Base-by-base conservation (phyloP, 169 alveolate species). In the Plasmodium ovale region DNA sequence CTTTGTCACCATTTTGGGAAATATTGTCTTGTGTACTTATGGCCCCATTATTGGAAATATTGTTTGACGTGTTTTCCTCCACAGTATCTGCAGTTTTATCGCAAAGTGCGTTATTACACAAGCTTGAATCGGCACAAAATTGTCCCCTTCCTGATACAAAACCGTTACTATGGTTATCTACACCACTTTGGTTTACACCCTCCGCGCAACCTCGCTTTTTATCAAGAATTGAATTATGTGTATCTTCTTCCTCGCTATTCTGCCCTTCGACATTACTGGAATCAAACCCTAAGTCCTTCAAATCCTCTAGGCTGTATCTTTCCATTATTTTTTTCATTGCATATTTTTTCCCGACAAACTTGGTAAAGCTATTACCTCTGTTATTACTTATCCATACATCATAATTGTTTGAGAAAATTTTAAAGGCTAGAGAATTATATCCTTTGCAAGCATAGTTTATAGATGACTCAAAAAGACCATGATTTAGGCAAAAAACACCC, bases 371-470 rank as follows among this genome's bases (percentile, higher is more conserved):
- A 60, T 60, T 77, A 16, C 88, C 88, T 16, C 88, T 77, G 14
- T 77, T 77, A 35, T 77, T 77, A 67, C 71, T 27, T 1, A 77
- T 25, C 88, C 88, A 77, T 2, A 77, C 68, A 42, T 77, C 88
- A 62, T 77, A 64, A 77, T 77, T 62, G 27, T 77, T 77, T 33
- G 74, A 25, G 1, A 53, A 77, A 3, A 77, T 44, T n/a, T 77
- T 37, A 39, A 77, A 47, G 47, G 88, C 67, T 16, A 77, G n/a
- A 19, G 88, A 77, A 6, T 44, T 39, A 23, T 77, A 77, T 0
- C 88, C 88, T 29, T 33, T 49, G 21, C 77, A 60, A 14, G 47
- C 44, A 23, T 60, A 27, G 47, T 39, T 77, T 9, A 77, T 77
- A 54, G 88, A 77, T 0, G 88, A 77, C 27, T 77, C 88, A 5